Conservation (phyloP, 176 grass and related monocot genomes). For the Musa beccarii region DNA sequence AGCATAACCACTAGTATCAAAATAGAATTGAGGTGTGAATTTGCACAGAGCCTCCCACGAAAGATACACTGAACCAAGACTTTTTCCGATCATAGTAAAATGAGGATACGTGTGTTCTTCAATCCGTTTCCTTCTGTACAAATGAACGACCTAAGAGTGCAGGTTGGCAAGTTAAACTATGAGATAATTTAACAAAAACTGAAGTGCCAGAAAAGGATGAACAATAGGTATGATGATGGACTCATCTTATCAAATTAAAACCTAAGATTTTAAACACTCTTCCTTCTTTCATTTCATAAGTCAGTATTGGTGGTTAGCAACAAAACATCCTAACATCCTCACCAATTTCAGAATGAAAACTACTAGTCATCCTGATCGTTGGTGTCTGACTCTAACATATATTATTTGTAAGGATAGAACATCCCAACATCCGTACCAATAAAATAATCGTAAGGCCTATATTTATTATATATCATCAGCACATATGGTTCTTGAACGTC, state of each 20-base stretch:
- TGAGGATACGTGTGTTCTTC: conserved; percentile 64
- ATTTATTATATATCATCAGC: no score
- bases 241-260: neutral
- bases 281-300: neutral
- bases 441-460: no score
- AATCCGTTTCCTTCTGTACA: conserved; percentile 88
- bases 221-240: neutral
- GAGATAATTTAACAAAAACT: neutral
- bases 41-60: conserved; percentile 81
- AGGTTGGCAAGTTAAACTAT: neutral
- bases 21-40: conserved; percentile 61
- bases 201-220: neutral
- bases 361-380: neutral
- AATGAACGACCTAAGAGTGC: conserved; percentile 59
- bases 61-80: conserved; percentile 83
- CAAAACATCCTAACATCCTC: no score
- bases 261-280: neutral
- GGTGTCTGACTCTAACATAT: neutral
- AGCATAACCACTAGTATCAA: conserved; percentile 94
- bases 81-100: conserved; percentile 97
- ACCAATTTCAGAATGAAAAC: neutral
- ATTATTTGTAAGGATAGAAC: neutral
- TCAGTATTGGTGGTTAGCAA: neutral
- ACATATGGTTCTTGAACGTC: no score
- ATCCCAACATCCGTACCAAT: no score